Evolutionary conservation across 2,329 filamentous ascomycete genomes (phyloP).

Genomic region (Chrysoporthe puriensis): DNA sequence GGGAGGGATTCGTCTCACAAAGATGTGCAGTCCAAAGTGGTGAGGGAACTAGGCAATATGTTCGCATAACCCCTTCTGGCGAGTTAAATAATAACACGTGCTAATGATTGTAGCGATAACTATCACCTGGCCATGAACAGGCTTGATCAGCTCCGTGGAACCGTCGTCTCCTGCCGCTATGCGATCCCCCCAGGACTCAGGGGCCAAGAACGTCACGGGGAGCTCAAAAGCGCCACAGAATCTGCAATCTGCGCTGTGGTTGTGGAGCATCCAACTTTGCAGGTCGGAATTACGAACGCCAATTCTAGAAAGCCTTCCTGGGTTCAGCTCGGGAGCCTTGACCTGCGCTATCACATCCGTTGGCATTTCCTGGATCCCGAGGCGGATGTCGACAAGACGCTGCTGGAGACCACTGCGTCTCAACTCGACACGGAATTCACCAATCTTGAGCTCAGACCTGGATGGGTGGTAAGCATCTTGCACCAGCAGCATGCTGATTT

Average conservation of each 20-base stretch:
- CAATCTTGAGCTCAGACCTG: slow-evolving; percentile 16
- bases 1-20: not conserved
- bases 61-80: not conserved
- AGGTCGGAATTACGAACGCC: slow-evolving; percentile 22
- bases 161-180: slow-evolving; percentile 25
- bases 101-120: not conserved
- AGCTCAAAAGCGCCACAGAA: slow-evolving; percentile 21
- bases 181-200: slow-evolving; percentile 18
- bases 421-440: slow-evolving; percentile 20
- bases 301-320: slow-evolving; percentile 25
- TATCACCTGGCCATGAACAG: slow-evolving; percentile 24
- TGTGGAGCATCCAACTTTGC: slow-evolving; percentile 26
- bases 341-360: slow-evolving; percentile 26
- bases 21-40: not conserved
- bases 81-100: not conserved
- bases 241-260: slow-evolving; percentile 20
- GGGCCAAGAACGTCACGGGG: slow-evolving; percentile 1
- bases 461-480: slow-evolving; percentile 20
- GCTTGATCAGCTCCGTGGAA: slow-evolving; percentile 27
- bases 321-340: slow-evolving; percentile 24
- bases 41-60: not conserved
- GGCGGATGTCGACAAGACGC: slow-evolving; percentile 1
- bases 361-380: slow-evolving; percentile 16
- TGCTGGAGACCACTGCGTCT: not conserved
- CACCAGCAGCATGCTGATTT: not conserved